phyloP scores from a whole-genome alignment of 2,329 filamentous ascomycete species.

The Sclerotinia spermophila region DNA sequence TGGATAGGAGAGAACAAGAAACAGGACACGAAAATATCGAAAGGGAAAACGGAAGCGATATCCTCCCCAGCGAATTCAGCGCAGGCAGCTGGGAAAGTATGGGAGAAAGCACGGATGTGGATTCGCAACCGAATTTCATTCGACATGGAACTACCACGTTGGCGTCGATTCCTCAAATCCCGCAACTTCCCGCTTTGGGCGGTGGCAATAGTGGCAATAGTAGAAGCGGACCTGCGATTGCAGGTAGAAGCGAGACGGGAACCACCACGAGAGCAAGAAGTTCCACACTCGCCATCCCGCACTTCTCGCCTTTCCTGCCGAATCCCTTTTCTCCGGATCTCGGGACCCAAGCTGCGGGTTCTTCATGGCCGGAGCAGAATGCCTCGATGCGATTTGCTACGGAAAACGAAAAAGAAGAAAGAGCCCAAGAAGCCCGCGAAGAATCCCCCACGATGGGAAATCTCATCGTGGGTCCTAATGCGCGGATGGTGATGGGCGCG shows the following conservation, averaged over 20 bases:
- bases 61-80: background rate
- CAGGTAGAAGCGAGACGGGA: background rate
- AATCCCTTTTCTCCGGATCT: background rate
- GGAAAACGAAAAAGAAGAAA: constrained; percentile 4
- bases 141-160: background rate
- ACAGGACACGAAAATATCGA: background rate
- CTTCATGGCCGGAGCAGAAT: background rate
- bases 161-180: background rate
- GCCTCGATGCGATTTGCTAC: constrained; percentile 18
- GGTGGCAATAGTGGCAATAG: background rate
- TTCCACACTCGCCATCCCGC: constrained; percentile 1
- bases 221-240: background rate
- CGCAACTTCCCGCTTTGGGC: background rate
- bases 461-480: constrained; percentile 17
- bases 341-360: background rate
- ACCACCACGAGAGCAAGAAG: background rate
- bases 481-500: constrained; percentile 24
- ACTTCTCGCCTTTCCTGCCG: background rate
- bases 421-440: background rate
- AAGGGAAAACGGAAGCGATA: background rate
- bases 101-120: background rate
- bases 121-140: constrained; percentile 19
- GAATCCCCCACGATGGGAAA: constrained; percentile 18
- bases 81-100: constrained; percentile 15
- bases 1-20: background rate